Evolutionary conservation across 176 grass and related monocot species (phyloP), one percentile per base, ranked within the genome.

Genomic region (Phoenix dactylifera): DNA sequence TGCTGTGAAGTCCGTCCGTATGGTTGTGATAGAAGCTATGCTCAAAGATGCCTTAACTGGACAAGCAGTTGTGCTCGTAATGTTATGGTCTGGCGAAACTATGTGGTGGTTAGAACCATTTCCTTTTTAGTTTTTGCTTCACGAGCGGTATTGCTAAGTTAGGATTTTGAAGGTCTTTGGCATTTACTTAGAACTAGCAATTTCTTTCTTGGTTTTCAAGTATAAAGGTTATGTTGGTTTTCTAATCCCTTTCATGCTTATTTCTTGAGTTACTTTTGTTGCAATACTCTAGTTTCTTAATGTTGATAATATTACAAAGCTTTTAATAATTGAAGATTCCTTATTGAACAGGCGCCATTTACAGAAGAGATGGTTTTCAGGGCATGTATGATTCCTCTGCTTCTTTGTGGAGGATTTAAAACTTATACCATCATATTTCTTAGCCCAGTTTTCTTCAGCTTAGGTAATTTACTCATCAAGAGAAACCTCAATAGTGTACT

Each of bases 361-460:
- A 97, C 87, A 1, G 92, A 97, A 73, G 92, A 97, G 69, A 16
- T 97, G 44, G 92, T 88, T 77, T 97, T 97, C 72, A 90, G 92
- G 58, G 87, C 92, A 19, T 97, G 92, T 66, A 97, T 97, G 86
- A 75, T 97, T 69, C 81, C 92, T 55, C 76, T 91, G 77, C 92
- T 97, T 85, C 84, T 97, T 3, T 91, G 92, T 52, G 92, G 86
- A 52, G 83, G 87, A 75, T 90, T 97, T 68, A 87, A 67, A 74
- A 82, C 72, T 30, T 66, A 69, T 59, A 72, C 28, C 57, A 85
- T 97, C 72, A 85, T 91, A 59, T 91, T 97, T 71, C n/a, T 97
- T 5, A 85, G 68, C 75, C 87, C 92, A 44, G 60, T 97, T 66
- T 97, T 97, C 78, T 97, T 97, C 81, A 97, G 92, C 65, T 78